phyloP scores from a whole-genome alignment of 2,329 filamentous ascomycete species.

The Pseudogymnoascus sp. region DNA sequence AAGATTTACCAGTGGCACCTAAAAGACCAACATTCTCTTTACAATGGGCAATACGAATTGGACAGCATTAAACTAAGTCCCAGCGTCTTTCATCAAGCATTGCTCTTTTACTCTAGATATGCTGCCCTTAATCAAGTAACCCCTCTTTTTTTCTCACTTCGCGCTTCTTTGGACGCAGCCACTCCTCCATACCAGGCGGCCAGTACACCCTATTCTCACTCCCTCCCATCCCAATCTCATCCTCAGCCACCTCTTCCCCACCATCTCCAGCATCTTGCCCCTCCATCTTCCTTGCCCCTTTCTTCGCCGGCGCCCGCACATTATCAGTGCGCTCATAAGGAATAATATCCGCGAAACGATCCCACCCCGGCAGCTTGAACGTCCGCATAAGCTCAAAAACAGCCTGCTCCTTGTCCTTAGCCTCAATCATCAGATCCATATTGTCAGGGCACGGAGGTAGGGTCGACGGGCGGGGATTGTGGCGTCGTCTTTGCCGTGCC shows the following conservation, averaged over 20 bases:
- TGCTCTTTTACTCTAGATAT: not conserved
- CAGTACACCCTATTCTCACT: constrained; percentile 77
- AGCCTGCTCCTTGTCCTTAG: constrained; percentile 95
- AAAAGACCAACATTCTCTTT: not conserved
- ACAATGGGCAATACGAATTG: not conserved
- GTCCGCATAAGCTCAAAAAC: constrained; percentile 89
- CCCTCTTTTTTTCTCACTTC: constrained; percentile 44
- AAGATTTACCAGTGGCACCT: not conserved
- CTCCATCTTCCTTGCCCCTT: constrained; percentile 34
- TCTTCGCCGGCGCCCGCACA: constrained; percentile 48
- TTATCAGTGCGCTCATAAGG: constrained; percentile 73
- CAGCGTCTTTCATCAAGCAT: not conserved
- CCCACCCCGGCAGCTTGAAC: constrained; percentile 74
- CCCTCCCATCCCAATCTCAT: constrained; percentile 81
- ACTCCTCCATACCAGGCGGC: constrained; percentile 84
- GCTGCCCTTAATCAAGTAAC: not conserved
- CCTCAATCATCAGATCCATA: constrained; percentile 98
- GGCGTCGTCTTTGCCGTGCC: constrained; percentile 70
- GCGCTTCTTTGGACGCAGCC: constrained; percentile 74
- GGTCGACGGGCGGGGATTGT: constrained; percentile 69
- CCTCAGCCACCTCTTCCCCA: constrained; percentile 34
- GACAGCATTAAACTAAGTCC: not conserved
- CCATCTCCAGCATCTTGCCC: constrained; percentile 33
- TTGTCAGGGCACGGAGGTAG: constrained; percentile 73
- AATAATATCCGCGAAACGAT: constrained; percentile 67